Evolutionary conservation across 139 green algal genomes (phyloP).

Genomic region (Coelastrella sp.): DNA sequence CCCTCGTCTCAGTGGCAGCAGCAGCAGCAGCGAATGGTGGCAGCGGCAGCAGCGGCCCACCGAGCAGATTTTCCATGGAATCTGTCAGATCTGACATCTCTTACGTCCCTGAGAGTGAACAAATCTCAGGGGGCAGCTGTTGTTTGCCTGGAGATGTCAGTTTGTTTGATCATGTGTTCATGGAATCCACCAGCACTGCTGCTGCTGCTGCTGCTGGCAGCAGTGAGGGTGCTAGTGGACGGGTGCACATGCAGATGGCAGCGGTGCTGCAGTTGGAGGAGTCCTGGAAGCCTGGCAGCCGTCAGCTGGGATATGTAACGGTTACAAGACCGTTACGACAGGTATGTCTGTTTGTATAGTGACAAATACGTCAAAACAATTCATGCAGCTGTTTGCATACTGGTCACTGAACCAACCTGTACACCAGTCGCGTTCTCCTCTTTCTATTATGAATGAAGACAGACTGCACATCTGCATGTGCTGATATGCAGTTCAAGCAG

Average conservation of each 20-base stretch:
- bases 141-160: not conserved
- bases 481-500: not conserved
- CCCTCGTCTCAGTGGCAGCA: not conserved
- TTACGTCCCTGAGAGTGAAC: not conserved
- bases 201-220: conserved; percentile 7
- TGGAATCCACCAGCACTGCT: not conserved
- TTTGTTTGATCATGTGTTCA: not conserved
- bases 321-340: conserved; percentile 80
- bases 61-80: not conserved
- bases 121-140: not conserved
- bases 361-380: not conserved
- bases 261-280: conserved; percentile 28
- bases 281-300: conserved; percentile 8
- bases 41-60: conserved; percentile 6
- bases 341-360: not conserved
- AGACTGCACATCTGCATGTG: no score
- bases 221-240: not conserved
- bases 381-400: no score
- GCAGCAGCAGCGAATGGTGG: conserved; percentile 9
- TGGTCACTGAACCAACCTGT: no score
- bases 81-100: not conserved
- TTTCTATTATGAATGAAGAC: no score
- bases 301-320: conserved; percentile 75
- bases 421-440: no score
- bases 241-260: conserved; percentile 2